Conservation (phyloP, 1,284 basidiomycete species). For the Golubevia sp. region DNA sequence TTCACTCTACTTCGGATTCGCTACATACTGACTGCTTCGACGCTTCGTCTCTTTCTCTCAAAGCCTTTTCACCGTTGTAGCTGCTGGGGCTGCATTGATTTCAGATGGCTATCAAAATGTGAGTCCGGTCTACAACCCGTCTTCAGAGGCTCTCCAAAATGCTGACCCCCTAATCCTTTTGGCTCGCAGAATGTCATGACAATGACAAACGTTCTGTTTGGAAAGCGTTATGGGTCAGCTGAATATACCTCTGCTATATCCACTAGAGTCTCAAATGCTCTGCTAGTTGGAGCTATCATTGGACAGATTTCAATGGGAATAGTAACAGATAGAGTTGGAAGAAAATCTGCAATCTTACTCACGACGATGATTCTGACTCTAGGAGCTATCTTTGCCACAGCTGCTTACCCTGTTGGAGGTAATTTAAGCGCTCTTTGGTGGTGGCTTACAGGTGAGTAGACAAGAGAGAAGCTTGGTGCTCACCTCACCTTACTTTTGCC, state of each 20-base stretch:
- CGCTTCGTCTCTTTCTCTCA: too few relatives aligned
- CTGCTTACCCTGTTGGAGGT: constrained; percentile 71
- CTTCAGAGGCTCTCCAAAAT: constrained; percentile 21
- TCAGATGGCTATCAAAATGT: constrained; percentile 77
- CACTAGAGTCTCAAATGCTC: constrained; percentile 74
- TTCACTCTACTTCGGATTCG: too few relatives aligned
- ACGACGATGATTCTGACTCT: constrained; percentile 75
- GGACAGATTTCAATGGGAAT: constrained; percentile 74
- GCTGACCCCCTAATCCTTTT: background rate
- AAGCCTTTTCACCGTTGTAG: too few relatives aligned
- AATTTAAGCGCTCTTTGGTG: constrained; percentile 70
- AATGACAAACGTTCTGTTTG: constrained; percentile 43
- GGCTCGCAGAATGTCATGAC: constrained; percentile 18
- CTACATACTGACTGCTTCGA: too few relatives aligned
- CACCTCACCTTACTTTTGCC: background rate
- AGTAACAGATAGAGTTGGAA: constrained; percentile 73
- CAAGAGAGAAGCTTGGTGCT: background rate
- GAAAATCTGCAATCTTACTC: constrained; percentile 73
- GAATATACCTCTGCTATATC: constrained; percentile 71
- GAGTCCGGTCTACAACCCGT: constrained; percentile 65
- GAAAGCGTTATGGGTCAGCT: constrained; percentile 35
- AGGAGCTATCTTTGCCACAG: constrained; percentile 74
- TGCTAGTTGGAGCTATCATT: constrained; percentile 71
- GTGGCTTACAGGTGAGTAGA: too few relatives aligned
- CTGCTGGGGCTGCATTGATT: constrained; percentile 72